Base-by-base conservation (phyloP, 2,329 filamentous ascomycete genomes). In the Xylariaceae sp. region DNA sequence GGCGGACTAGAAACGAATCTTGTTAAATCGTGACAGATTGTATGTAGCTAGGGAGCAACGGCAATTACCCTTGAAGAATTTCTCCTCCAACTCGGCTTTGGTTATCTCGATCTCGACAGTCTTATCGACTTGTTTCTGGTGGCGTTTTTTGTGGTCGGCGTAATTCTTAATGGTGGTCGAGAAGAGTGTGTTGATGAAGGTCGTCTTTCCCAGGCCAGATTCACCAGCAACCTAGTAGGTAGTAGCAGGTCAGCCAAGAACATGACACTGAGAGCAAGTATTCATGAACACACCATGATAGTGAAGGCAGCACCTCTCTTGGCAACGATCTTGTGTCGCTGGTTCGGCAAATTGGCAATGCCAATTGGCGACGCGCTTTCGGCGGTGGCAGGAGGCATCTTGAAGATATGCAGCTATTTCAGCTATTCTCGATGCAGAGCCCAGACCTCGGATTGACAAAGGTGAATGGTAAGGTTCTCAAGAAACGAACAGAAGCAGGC, bases 131-230 rank as follows among this genome's bases (percentile, higher is more conserved):
- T 99, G 95, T 87, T 99, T 99, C 81, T 95, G 91, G 79, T 99
- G 95, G 74, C 95, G 91, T 79, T 92, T 91, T 86, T 96, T 96
- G 87, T 99, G 94, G 79, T 99, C 95, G 85, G 95, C 95, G 78
- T 99, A 99, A 86, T 98, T 99, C 86, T 99, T 99, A 87, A 99
- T 99, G 71, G 95, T 99, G 67, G 96, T 99, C 63, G 95, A 99
- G 86, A 99, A 99, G 61, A 99, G 88, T 59, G 95, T 99, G 88
- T 99, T 99, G 87, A 99, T 98, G 81, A 99, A 99, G 72, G 95
- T 99, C 23, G 96, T 99, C 87, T 99, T 99, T 83, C 95, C 95
- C 69, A 98, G 82, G 74, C 94, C 94, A 68, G 95, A 98, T 83
- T 99, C 94, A 82, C 94, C 94, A 81, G 95, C 95, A 79, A 98